phyloP scores from a whole-genome alignment of 495 filamentous ascomycete species.

The Aspergillus heteromorphus region DNA sequence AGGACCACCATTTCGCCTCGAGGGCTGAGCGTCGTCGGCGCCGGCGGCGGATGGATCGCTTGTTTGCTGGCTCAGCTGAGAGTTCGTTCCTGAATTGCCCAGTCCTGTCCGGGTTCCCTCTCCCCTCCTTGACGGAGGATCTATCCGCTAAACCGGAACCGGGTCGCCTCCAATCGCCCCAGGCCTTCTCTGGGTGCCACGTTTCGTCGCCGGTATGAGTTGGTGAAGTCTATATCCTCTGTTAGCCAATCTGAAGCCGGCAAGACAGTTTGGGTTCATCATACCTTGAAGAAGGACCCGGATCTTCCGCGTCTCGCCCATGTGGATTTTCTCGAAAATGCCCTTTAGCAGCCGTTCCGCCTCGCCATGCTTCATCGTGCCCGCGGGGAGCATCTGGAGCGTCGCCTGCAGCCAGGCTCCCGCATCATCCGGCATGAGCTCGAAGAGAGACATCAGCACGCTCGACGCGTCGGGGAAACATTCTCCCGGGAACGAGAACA shows the following conservation, averaged over 20 bases:
- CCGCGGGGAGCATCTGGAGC: slow-evolving; percentile 73
- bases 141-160: slow-evolving; percentile 75
- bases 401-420: slow-evolving; percentile 76
- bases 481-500: slow-evolving; percentile 94
- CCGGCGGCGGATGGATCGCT: neutral
- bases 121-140: neutral
- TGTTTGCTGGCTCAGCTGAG: neutral
- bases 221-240: slow-evolving; percentile 70
- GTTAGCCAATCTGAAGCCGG: slow-evolving; percentile 9
- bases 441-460: slow-evolving; percentile 82
- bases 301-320: slow-evolving; percentile 74
- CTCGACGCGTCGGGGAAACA: slow-evolving; percentile 92
- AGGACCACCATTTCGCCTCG: slow-evolving; percentile 1
- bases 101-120: neutral
- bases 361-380: slow-evolving; percentile 65
- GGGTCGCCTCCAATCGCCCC: slow-evolving; percentile 73
- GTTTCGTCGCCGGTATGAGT: slow-evolving; percentile 85
- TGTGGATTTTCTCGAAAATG: slow-evolving; percentile 61
- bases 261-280: neutral
- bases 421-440: slow-evolving; percentile 74
- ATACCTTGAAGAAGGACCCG: slow-evolving; percentile 72
- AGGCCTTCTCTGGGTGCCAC: slow-evolving; percentile 90
- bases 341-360: slow-evolving; percentile 59
- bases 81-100: slow-evolving; percentile 3
- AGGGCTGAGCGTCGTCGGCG: slow-evolving; percentile 5